Conservation (phyloP, 202 grass and related monocot genomes). For the Saccharum hybrid region DNA sequence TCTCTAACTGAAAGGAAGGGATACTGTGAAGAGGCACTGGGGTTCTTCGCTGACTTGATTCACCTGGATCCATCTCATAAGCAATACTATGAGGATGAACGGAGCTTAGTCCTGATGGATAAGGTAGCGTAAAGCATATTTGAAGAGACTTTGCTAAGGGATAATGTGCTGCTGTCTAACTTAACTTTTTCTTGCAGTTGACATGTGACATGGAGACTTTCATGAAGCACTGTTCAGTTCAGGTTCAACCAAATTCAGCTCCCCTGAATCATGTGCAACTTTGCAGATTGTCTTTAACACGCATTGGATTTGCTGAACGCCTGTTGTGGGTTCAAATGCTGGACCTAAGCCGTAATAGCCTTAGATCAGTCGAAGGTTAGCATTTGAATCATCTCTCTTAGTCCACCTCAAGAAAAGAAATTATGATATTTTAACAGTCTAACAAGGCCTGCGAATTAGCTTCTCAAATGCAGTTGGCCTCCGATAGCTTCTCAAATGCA, state of each 20-base stretch:
- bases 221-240: constrained; percentile 58
- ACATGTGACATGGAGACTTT: constrained; percentile 65
- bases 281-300: constrained; percentile 63
- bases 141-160: constrained; percentile 15
- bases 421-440: not conserved
- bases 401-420: not conserved
- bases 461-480: too few species aligned
- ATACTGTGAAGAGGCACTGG: constrained; percentile 75
- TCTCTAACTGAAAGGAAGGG: constrained; percentile 50
- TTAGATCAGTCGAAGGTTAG: constrained; percentile 80
- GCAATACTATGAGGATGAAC: constrained; percentile 80
- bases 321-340: constrained; percentile 86
- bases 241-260: constrained; percentile 49
- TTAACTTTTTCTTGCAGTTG: constrained; percentile 56
- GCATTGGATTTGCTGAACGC: constrained; percentile 65
- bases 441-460: not conserved
- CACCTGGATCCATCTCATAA: constrained; percentile 77
- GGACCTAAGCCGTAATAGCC: constrained; percentile 89
- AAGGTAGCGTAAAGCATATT: constrained; percentile 63
- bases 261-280: constrained; percentile 57
- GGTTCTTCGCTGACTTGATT: constrained; percentile 77
- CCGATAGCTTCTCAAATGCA: too few species aligned
- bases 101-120: constrained; percentile 76
- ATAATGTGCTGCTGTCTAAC: constrained; percentile 32
- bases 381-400: constrained; percentile 30